These are phyloP conservation scores for Avena eriantha DNA, from an alignment of 176 grass and related monocot genomes.

Conservation along the genomic window DNA sequence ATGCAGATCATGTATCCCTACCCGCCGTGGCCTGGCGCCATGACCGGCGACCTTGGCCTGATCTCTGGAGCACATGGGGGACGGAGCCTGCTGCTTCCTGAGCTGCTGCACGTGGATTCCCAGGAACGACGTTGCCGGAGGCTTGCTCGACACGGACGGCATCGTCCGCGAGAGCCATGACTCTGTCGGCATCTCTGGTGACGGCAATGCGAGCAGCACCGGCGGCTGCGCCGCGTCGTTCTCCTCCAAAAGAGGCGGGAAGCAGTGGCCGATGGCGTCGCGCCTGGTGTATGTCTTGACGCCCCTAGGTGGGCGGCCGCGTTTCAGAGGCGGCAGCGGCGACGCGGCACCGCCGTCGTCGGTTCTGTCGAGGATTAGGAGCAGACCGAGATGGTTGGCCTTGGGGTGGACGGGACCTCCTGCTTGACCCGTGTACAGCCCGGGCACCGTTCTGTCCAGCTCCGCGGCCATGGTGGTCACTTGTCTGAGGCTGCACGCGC, in stretches of 20 bases:
- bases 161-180: constrained; percentile 90
- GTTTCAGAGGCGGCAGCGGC: neutral
- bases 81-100: constrained; percentile 61
- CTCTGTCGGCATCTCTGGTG: constrained; percentile 78
- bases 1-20: constrained; percentile 44
- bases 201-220: constrained; percentile 47
- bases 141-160: constrained; percentile 61
- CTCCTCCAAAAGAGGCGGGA: constrained; percentile 41
- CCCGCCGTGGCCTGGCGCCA: constrained; percentile 42
- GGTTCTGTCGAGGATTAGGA: constrained; percentile 49
- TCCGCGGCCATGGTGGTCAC: constrained; percentile 42
- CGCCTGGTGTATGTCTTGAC: constrained; percentile 14
- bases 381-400: constrained; percentile 44
- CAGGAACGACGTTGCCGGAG: constrained; percentile 60
- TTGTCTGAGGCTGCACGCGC: constrained; percentile 12
- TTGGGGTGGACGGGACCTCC: constrained; percentile 33
- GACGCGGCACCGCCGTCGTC: neutral
- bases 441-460: constrained; percentile 47
- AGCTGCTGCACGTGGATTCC: constrained; percentile 65
- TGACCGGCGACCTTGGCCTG: constrained; percentile 33
- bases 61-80: constrained; percentile 9
- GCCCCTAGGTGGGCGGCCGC: neutral
- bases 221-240: neutral
- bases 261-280: constrained; percentile 11
- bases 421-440: constrained; percentile 22